Evolutionary conservation across 495 filamentous ascomycete genomes (phyloP), one percentile per base, ranked within the genome.

Genomic region (Penicillium arizonense): DNA sequence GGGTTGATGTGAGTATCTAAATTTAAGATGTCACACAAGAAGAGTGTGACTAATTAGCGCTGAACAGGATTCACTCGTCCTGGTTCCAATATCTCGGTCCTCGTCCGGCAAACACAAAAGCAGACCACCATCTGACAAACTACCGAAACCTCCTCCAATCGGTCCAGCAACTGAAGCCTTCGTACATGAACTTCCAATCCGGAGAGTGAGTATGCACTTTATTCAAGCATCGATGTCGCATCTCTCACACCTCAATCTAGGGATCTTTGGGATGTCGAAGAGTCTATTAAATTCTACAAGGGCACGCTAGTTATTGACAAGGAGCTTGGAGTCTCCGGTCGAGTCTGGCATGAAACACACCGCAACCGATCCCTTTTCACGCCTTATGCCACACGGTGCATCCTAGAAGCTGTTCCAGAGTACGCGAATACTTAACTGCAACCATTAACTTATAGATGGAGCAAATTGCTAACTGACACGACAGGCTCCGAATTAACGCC

Each of bases 321-420:
- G 12, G 65, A 62, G 41, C 43, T 62, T 8, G 65, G 60, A 11
- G 42, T 69, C 1, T 21, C 59, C 1, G 65, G 61, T n/a, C 48
- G 38, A 8, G 58, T 64, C 9, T 57, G 44, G 38, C 65, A 69
- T 38, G 63, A 69, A 44, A 69, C 60, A 8, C 65, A 69, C 24
- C 47, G 65, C 6, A 69, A 69, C 47, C 47, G 63, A 13, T 59
- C 63, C 0, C 43, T 69, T 7, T 69, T 64, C 35, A 62, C 50
- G 1, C 65, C 65, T 12, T 62, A 66, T 28, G 46, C 55, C 0
- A 52, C 63, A 3, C 52, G 39, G 11, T 33, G 43, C 5, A 55
- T 66, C 9, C 12, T 69, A 20, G 23, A 55, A 46, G 56, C 47
- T 7, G 63, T 69, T 0, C 63, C 65, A 6, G 26, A 60, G 65